phyloP scores from a whole-genome alignment of 2,329 filamentous ascomycete genomes.

The Penicillium frequentans region DNA sequence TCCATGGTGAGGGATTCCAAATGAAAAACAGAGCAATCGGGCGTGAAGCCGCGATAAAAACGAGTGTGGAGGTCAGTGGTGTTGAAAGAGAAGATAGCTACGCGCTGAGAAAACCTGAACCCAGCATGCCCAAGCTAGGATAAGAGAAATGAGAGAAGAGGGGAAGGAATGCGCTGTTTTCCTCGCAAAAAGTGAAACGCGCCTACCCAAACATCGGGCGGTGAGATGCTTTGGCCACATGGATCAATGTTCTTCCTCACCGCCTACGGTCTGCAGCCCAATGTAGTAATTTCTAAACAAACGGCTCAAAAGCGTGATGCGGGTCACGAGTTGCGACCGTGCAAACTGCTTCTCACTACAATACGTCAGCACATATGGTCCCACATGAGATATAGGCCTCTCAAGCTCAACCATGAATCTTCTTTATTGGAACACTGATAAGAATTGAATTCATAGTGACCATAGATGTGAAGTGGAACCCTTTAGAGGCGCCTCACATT shows the following conservation, averaged over 20 bases:
- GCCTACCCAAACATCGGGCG: conserved; percentile 18
- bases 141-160: conserved; percentile 2
- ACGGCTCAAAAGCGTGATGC: background rate
- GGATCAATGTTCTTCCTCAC: conserved; percentile 31
- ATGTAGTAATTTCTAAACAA: conserved; percentile 38
- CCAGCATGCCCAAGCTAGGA: conserved; percentile 14
- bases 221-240: conserved; percentile 23
- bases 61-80: background rate
- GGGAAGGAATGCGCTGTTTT: conserved; percentile 19
- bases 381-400: no score
- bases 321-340: no score
- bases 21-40: background rate
- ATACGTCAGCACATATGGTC: background rate
- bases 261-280: conserved; percentile 11
- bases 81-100: background rate
- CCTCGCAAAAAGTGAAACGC: conserved; percentile 26
- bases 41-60: background rate
- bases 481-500: no score
- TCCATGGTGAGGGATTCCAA: conserved; percentile 16
- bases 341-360: background rate
- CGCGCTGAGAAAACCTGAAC: background rate
- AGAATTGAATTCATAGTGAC: no score
- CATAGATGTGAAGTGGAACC: no score
- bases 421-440: no score
- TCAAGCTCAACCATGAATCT: no score